Base-by-base conservation (phyloP, 352 stramenopile species). In the Globisporangium parvum region DNA sequence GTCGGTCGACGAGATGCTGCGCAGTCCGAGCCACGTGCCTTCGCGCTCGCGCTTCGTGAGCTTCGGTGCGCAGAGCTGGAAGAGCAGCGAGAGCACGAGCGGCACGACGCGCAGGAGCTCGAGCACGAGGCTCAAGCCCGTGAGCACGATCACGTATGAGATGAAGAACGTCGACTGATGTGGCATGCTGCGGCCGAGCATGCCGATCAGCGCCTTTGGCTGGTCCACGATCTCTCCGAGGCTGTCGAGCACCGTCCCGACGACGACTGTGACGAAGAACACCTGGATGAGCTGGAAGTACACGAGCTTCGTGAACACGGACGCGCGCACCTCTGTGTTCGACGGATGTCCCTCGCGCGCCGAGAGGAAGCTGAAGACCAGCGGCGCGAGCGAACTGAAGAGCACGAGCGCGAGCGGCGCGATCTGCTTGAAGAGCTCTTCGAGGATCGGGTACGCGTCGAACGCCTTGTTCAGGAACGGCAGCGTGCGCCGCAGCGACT, bases 151-250 rank as follows among this genome's bases (percentile, higher is more conserved):
- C 48, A 93, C 70, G 60, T 86, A 93, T 21, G 78, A 87, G 63
- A 91, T 93, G 62, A 91, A 93, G 47, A 88, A 87, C 41, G 79
- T 88, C n/a, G 80, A 90, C 57, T 91, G 83, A 51, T 87, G 77
- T 17, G 83, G 78, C 69, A 93, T 91, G 28, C 75, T 87, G 31
- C 65, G 65, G 6, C 80, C 83, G 45, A 93, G 75, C 73, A 93
- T 88, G 1, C 53, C 58, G 28, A 93, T 83, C 9, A 91, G 48
- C 26, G 57, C 71, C 59, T 87, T 88, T 0, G 80, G 83, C 24
- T 88, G 78, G 46, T 93, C 70, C 18, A 90, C 17, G 39, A 93
- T 87, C 24, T 80, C 75, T 50, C 82, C 80, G 17, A 90, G 40
- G 26, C 77, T 90, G 54, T 88, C 79, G 48, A 93, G 57, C 45